A percentile compares a stretch with the other conserved stretches of the same genome.
Evolutionary conservation across 495 filamentous ascomycete species (phyloP).

Genomic region (Aspergillus incahuasiensis): DNA sequence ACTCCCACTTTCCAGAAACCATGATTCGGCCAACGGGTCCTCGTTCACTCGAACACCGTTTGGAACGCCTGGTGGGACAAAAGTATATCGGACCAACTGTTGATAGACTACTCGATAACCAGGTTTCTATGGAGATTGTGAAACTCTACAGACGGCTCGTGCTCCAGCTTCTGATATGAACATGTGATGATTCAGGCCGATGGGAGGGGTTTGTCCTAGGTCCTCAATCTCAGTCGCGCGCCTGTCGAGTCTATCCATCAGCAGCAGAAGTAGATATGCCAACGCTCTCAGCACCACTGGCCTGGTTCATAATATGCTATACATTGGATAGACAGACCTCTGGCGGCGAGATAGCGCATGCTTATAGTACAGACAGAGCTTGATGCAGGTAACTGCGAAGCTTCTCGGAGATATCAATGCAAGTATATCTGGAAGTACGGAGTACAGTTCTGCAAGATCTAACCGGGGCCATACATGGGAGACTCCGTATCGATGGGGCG

Average conservation of each 20-base stretch:
- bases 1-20: background rate
- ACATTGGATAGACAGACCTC: background rate
- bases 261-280: background rate
- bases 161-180: background rate
- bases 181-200: conserved; percentile 5
- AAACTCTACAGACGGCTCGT: conserved; percentile 7
- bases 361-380: background rate
- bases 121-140: conserved; percentile 2
- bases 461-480: background rate
- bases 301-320: background rate
- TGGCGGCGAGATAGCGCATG: too few species aligned
- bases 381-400: background rate
- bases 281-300: background rate
- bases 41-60: background rate
- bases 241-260: background rate
- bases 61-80: background rate
- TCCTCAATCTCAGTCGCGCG: background rate
- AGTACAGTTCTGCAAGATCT: conserved; percentile 1
- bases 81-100: background rate
- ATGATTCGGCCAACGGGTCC: background rate
- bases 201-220: background rate
- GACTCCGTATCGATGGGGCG: background rate
- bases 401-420: conserved; percentile 5
- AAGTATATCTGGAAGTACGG: background rate
- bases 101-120: background rate